Percentiles rank a stretch among this genome's conserved stretches.
Evolutionary conservation across 257 asterid species (phyloP).

Genomic region (Handroanthus guayacan): DNA sequence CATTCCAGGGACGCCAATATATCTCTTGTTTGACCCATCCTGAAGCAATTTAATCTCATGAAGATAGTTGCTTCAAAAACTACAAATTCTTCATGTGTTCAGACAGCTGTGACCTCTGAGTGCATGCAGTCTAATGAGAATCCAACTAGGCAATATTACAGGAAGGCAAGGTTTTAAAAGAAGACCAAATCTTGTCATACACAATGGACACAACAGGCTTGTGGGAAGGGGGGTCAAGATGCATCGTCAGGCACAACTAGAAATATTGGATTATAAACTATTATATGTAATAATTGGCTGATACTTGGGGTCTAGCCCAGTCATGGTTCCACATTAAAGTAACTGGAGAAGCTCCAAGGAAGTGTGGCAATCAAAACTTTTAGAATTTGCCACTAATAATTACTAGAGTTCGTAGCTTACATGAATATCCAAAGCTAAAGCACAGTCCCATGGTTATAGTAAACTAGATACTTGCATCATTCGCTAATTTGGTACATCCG

Average conservation of each 20-base stretch:
- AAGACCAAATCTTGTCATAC: neutral
- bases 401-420: neutral
- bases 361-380: neutral
- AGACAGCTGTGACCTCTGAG: neutral
- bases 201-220: neutral
- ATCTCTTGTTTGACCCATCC: conserved; percentile 72
- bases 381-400: neutral
- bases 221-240: neutral
- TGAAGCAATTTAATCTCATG: conserved; percentile 45
- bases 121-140: neutral
- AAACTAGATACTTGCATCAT: conserved; percentile 1
- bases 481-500: conserved; percentile 4
- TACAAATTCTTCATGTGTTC: neutral
- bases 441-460: neutral
- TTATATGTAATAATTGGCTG: neutral
- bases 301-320: neutral
- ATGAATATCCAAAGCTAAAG: neutral
- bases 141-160: neutral
- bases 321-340: neutral
- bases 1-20: conserved; percentile 94
- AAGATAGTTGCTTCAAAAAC: conserved; percentile 32
- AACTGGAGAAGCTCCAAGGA: neutral
- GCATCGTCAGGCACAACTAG: neutral
- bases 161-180: conserved; percentile 3
- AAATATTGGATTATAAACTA: neutral